Percentiles rank a stretch among this genome's conserved stretches.
Evolutionary conservation across 2,329 filamentous ascomycete genomes (phyloP).

Genomic region (Colletotrichum abscissum): DNA sequence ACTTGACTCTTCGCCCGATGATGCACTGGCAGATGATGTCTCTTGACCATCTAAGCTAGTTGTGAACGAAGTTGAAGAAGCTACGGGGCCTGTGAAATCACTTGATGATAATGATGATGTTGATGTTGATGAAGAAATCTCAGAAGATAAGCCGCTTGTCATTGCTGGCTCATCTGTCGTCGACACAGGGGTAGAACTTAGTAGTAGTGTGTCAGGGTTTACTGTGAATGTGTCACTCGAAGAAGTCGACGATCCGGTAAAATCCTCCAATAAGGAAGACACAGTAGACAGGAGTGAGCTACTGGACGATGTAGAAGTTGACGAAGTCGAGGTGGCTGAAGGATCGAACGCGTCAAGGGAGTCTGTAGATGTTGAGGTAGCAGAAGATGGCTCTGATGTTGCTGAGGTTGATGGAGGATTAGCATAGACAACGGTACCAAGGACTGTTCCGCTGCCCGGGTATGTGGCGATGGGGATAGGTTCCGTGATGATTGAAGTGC

Average conservation of each 20-base stretch:
- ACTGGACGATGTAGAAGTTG: neutral
- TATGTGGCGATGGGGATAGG: constrained; percentile 23
- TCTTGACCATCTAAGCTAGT: neutral
- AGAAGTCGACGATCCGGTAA: neutral
- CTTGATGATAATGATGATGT: neutral
- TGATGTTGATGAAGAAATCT: too few relatives aligned
- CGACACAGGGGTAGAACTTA: neutral
- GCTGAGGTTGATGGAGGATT: neutral
- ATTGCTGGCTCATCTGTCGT: neutral
- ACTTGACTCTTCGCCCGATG: neutral
- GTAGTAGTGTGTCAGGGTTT: neutral
- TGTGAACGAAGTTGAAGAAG: neutral
- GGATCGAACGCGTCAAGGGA: neutral
- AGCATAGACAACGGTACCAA: constrained; percentile 25
- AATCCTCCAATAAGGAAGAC: neutral
- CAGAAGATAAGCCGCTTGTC: neutral
- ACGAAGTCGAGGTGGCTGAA: neutral
- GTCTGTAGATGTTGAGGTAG: neutral
- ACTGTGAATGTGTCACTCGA: neutral
- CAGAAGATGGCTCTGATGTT: neutral
- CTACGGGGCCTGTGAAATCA: neutral
- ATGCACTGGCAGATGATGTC: neutral
- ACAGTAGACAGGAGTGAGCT: neutral
- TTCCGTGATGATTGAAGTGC: neutral
- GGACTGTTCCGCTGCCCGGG: constrained; percentile 8